phyloP scores from a whole-genome alignment of 2,329 filamentous ascomycete species.

The Fusarium verticillioides region DNA sequence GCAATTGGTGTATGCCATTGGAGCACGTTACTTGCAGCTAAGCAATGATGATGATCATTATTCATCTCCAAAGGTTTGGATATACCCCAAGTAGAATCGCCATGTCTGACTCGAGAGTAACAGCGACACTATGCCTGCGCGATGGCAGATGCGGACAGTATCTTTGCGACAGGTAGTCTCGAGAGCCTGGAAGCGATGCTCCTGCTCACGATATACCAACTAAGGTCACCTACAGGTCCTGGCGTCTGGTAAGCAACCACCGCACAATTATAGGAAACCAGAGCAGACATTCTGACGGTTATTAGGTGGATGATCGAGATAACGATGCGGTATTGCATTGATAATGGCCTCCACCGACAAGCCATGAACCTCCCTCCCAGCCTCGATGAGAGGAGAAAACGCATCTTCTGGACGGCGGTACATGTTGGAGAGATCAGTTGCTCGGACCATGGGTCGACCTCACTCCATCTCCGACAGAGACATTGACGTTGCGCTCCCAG shows the following conservation, averaged over 20 bases:
- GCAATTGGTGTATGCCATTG: neutral
- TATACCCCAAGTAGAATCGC: fast-evolving
- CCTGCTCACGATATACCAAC: slow-evolving; percentile 3
- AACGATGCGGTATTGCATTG: neutral
- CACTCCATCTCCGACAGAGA: slow-evolving; percentile 5
- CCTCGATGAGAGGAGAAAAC: neutral
- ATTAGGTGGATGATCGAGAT: slow-evolving; percentile 6
- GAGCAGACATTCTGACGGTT: neutral
- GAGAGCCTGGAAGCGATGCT: slow-evolving; percentile 3
- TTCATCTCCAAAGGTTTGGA: neutral
- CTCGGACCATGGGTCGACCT: slow-evolving; percentile 3
- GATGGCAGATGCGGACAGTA: neutral
- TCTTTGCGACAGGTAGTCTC: neutral
- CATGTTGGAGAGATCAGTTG: neutral
- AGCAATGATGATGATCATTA: neutral
- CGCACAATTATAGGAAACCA: no score
- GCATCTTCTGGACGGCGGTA: slow-evolving; percentile 4
- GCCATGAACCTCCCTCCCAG: neutral
- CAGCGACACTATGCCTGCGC: neutral
- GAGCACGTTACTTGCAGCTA: slow-evolving; percentile 3
- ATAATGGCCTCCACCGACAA: neutral
- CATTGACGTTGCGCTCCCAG: neutral
- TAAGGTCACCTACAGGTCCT: neutral
- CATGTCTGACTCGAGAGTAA: neutral
- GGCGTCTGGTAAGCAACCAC: neutral